A percentile compares a stretch with the other conserved stretches of the same genome.
phyloP scores from a whole-genome alignment of 1,139 yeast species.

The Magnusiomyces ingens region DNA sequence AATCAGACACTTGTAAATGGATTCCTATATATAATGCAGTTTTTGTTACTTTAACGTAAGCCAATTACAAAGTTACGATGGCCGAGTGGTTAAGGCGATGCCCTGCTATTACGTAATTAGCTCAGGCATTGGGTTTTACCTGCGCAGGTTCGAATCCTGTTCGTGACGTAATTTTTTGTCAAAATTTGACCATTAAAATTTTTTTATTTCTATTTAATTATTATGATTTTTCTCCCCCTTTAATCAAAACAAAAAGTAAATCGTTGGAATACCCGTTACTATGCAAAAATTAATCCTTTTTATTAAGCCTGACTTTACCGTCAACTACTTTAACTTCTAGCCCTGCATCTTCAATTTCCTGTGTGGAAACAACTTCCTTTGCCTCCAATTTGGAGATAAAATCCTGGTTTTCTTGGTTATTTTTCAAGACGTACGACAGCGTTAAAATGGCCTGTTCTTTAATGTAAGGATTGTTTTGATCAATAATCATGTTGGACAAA shows the following conservation, averaged over 20 bases:
- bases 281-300: conserved; percentile 6
- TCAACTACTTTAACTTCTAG: conserved; percentile 50
- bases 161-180: conserved; percentile 50
- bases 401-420: conserved; percentile 62
- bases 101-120: conserved; percentile 54
- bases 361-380: conserved; percentile 43
- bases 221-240: too few relatives aligned
- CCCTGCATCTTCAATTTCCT: conserved; percentile 49
- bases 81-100: conserved; percentile 89
- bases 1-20: too few relatives aligned
- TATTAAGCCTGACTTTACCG: conserved; percentile 45
- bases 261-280: too few relatives aligned
- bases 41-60: too few relatives aligned
- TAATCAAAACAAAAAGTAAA: too few relatives aligned
- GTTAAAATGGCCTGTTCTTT: conserved; percentile 82
- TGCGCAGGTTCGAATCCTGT: conserved; percentile 90
- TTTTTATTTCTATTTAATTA: too few relatives aligned
- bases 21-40: too few relatives aligned
- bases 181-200: too few relatives aligned
- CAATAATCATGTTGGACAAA: conserved; percentile 77
- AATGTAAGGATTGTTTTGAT: conserved; percentile 78
- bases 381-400: conserved; percentile 65
- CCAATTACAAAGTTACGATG: conserved; percentile 45
- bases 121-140: conserved; percentile 73
- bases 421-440: conserved; percentile 56